phyloP scores from a whole-genome alignment of 2,329 filamentous ascomycete genomes.

The Diaporthe citriasiana region DNA sequence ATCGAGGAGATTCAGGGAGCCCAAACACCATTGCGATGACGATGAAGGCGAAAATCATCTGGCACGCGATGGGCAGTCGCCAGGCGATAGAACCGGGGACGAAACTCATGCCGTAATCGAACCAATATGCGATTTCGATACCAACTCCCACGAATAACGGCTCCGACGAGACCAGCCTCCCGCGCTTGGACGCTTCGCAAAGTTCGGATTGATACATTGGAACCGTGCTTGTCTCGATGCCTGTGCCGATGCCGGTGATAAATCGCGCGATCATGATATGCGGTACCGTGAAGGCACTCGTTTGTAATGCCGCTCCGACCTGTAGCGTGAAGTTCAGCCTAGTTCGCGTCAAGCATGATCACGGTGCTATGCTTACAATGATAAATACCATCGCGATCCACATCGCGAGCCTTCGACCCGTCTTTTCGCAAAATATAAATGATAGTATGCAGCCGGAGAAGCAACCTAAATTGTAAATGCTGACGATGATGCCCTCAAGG shows the following conservation, averaged over 20 bases:
- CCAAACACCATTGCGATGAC: constrained; percentile 49
- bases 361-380: constrained; percentile 42
- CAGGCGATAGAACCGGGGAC: constrained; percentile 48
- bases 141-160: constrained; percentile 47
- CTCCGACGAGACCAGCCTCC: constrained; percentile 59
- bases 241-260: constrained; percentile 50
- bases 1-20: constrained; percentile 50
- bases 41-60: constrained; percentile 50
- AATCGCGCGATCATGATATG: constrained; percentile 58
- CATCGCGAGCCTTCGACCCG: constrained; percentile 45
- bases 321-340: neutral
- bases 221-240: constrained; percentile 53
- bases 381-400: constrained; percentile 48
- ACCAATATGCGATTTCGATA: constrained; percentile 50
- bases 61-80: constrained; percentile 51
- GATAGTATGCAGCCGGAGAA: constrained; percentile 52
- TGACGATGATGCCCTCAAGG: constrained; percentile 58
- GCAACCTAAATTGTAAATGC: constrained; percentile 58
- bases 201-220: constrained; percentile 61
- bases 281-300: constrained; percentile 52
- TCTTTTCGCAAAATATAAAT: constrained; percentile 45
- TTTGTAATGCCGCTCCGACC: constrained; percentile 49
- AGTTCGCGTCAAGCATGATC: no score
- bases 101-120: constrained; percentile 52
- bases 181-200: constrained; percentile 57